Percentiles rank a stretch among this genome's conserved stretches.
phyloP scores from a whole-genome alignment of 129 eudicot genomes.

The Lonicera japonica region DNA sequence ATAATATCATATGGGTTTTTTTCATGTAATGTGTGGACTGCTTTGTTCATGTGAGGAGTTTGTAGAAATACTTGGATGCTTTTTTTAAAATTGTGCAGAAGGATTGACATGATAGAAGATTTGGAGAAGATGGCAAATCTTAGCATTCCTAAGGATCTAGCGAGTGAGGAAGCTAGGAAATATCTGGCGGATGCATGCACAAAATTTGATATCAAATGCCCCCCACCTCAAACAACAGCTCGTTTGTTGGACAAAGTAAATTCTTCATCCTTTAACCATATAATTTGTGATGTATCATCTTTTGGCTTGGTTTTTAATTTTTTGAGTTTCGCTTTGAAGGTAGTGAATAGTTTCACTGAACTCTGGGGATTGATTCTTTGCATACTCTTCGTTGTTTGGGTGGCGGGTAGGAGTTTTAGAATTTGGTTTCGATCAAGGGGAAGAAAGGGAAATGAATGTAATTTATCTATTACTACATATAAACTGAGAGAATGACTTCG shows the following conservation, averaged over 20 bases:
- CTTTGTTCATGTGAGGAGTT: neutral
- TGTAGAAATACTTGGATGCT: neutral
- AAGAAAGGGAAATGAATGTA: too few relatives aligned
- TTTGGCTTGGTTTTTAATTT: too few relatives aligned
- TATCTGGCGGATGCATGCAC: slow-evolving; percentile 79
- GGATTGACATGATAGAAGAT: slow-evolving; percentile 92
- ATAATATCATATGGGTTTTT: neutral
- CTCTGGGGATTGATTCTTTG: too few relatives aligned
- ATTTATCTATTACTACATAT: too few relatives aligned
- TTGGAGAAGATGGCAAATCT: slow-evolving; percentile 81
- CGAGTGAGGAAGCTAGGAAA: slow-evolving; percentile 73
- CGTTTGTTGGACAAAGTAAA: slow-evolving; percentile 84
- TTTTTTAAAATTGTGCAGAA: slow-evolving; percentile 29
- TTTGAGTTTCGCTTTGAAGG: too few relatives aligned
- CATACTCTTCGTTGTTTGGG: too few relatives aligned
- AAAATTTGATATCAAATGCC: slow-evolving; percentile 70
- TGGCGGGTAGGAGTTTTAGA: too few relatives aligned
- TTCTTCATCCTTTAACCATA: neutral
- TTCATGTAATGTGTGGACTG: neutral
- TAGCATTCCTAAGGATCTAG: slow-evolving; percentile 78
- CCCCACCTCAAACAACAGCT: slow-evolving; percentile 89
- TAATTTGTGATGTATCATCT: too few relatives aligned
- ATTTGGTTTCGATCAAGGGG: too few relatives aligned
- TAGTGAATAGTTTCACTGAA: too few relatives aligned
- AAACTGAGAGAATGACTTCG: too few relatives aligned